These are phyloP conservation scores for Nymphaea thermarum DNA, from an alignment of 164 flowering plant species.

Conservation along the genomic window DNA sequence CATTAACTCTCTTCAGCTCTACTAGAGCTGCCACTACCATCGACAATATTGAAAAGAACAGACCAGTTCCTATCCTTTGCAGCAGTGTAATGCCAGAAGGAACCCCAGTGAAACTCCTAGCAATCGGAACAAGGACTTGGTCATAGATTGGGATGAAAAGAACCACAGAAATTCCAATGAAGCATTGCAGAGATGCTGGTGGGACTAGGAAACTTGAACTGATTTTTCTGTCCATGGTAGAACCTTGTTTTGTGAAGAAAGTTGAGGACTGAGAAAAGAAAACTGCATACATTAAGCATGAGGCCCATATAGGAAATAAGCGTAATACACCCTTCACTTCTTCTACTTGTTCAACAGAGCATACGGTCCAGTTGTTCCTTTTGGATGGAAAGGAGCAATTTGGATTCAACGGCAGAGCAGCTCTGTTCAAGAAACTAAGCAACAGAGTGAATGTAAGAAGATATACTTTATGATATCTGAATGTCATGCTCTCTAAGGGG, in stretches of 20 bases:
- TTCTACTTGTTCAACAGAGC: conserved; percentile 69
- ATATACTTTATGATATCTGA: too few species aligned
- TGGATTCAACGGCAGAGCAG: too few species aligned
- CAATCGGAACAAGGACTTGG: conserved; percentile 29
- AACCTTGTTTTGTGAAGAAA: conserved; percentile 39
- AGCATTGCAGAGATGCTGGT: conserved; percentile 31
- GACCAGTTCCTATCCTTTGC: conserved; percentile 45
- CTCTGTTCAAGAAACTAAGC: too few species aligned
- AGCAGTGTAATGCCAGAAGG: conserved; percentile 46
- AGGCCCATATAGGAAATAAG: conserved; percentile 59
- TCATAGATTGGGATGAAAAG: conserved; percentile 57
- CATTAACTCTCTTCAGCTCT: neutral
- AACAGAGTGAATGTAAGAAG: too few species aligned
- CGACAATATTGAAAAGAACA: conserved; percentile 21
- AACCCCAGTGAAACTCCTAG: conserved; percentile 21
- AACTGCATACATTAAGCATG: conserved; percentile 27
- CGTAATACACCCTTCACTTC: conserved; percentile 65
- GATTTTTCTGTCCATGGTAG: conserved; percentile 35
- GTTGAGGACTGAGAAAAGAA: conserved; percentile 26
- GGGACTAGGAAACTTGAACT: conserved; percentile 24
- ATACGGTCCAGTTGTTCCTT: conserved; percentile 31
- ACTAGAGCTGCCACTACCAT: conserved; percentile 26
- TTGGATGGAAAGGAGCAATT: too few species aligned
- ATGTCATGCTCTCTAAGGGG: too few species aligned
- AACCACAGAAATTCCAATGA: conserved; percentile 31